Evolutionary conservation across 2,329 filamentous ascomycete species (phyloP), one percentile per base, ranked within the genome.

Genomic region (Penicillium glabrum): DNA sequence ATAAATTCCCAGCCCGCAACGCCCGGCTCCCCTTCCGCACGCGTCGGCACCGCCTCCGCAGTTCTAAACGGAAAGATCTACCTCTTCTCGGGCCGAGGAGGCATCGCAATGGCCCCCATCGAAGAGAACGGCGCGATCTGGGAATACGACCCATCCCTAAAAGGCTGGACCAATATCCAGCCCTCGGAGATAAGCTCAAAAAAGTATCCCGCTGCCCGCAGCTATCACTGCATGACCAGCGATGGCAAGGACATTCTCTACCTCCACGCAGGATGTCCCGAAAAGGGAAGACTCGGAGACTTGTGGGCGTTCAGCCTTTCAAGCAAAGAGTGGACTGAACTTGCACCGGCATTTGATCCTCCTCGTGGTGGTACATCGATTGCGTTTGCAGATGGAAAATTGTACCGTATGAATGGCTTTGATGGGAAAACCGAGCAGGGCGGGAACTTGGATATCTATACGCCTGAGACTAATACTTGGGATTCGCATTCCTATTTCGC

Each of bases 361-460:
- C 77, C 83, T 0, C 82, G 90, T 47, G 86, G 86, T 23, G 90
- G 89, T 1, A 78, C 89, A 0, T 84, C 85, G 4, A 85, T 96
- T 26, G 84, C 87, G 1, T 82, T 87, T 51, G 81, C 81, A 45
- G 81, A 83, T 53, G 84, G 84, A 24, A 83, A 85, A 24, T 72
- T 96, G 7, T 96, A 88, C 75, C 83, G 91, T 27, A 93, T 91
- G 77, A 90, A 91, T 59, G 91, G 91, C 0, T 93, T 88, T 65
- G 89, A 93, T 70, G 90, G 89, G 0, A 77, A 81, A 45, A 77
- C 69, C 0, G 89, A 93, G 67, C 79, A 90, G 47, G 90, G 90
- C 16, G 90, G 89, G 0, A 80, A 82, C 57, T 68, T 96, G 13
- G 90, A 96, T 67, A 82, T 89, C 2, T 85, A 77, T 58, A 69